Percentiles rank a stretch among this genome's conserved stretches.
phyloP scores from a whole-genome alignment of 75 land plant species.

The Selaginella tamariscina region DNA sequence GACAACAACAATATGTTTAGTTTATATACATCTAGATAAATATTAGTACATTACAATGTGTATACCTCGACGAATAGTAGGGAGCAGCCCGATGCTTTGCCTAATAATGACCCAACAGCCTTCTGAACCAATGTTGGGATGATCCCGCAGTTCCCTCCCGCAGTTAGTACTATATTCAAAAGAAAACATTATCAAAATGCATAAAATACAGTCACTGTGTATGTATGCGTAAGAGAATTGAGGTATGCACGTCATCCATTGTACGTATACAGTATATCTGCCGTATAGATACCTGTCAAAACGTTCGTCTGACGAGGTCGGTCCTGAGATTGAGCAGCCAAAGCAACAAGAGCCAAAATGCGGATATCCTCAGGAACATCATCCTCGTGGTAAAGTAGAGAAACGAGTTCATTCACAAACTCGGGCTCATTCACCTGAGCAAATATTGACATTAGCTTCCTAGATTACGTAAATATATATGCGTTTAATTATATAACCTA shows the following conservation, averaged over 20 bases:
- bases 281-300: no score
- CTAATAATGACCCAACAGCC: conserved; percentile 51
- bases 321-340: conserved; percentile 77
- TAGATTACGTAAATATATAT: no score
- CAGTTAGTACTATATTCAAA: conserved; percentile 53
- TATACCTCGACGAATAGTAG: conserved; percentile 73
- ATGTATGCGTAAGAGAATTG: no score
- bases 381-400: conserved; percentile 63
- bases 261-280: no score
- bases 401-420: conserved; percentile 72
- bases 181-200: no score
- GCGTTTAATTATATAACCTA: no score
- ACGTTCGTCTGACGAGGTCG: conserved; percentile 66
- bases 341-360: conserved; percentile 47
- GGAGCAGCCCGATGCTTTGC: conserved; percentile 41
- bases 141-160: conserved; percentile 79
- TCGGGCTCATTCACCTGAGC: conserved; percentile 90
- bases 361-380: conserved; percentile 65
- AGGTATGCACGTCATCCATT: no score
- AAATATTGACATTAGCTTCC: no score
- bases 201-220: no score
- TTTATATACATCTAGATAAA: no score
- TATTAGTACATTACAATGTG: no score
- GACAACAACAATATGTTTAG: no score
- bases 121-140: conserved; percentile 88